Conservation (phyloP, 2,329 filamentous ascomycete genomes). For the Cytospora piceae region DNA sequence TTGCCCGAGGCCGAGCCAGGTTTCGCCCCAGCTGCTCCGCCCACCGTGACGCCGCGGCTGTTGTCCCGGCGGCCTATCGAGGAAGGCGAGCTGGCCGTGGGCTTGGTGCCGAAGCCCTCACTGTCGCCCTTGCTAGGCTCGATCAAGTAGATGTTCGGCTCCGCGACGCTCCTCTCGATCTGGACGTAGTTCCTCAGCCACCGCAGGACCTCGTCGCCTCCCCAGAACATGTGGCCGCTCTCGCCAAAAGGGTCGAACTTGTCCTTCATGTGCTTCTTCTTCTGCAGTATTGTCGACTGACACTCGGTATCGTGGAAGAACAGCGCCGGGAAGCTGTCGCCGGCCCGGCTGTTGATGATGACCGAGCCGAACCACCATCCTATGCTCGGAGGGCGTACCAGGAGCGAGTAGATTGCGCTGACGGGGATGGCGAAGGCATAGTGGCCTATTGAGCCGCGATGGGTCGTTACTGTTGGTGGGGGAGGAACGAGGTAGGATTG, state of each 20-base stretch:
- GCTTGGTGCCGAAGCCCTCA: conserved; percentile 73
- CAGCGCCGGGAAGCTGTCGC: conserved; percentile 90
- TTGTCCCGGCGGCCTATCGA: conserved; percentile 48
- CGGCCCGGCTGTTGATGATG: conserved; percentile 87
- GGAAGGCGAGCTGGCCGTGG: conserved; percentile 50
- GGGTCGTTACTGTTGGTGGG: conserved; percentile 81
- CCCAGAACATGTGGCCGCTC: conserved; percentile 91
- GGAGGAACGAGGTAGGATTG: conserved; percentile 91
- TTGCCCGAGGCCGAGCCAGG: conserved; percentile 43
- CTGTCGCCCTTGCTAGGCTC: conserved; percentile 87
- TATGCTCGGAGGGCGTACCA: conserved; percentile 87
- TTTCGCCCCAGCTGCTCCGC: conserved; percentile 41
- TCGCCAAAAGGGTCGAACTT: conserved; percentile 90
- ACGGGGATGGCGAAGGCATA: conserved; percentile 93
- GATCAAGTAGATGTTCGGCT: conserved; percentile 88
- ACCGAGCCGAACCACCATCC: conserved; percentile 99
- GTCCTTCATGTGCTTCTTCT: conserved; percentile 82
- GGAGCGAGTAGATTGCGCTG: conserved; percentile 85
- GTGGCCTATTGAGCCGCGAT: conserved; percentile 70
- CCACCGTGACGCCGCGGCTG: conserved; percentile 37
- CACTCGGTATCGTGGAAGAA: conserved; percentile 99
- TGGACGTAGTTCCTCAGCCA: conserved; percentile 86
- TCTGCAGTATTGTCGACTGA: conserved; percentile 90
- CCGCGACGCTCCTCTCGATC: conserved; percentile 81
- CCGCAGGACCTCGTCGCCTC: conserved; percentile 89